Percentiles rank a stretch among this genome's conserved stretches.
Conservation (phyloP, 2,329 filamentous ascomycete species). For the Cryphonectria parasitica region DNA sequence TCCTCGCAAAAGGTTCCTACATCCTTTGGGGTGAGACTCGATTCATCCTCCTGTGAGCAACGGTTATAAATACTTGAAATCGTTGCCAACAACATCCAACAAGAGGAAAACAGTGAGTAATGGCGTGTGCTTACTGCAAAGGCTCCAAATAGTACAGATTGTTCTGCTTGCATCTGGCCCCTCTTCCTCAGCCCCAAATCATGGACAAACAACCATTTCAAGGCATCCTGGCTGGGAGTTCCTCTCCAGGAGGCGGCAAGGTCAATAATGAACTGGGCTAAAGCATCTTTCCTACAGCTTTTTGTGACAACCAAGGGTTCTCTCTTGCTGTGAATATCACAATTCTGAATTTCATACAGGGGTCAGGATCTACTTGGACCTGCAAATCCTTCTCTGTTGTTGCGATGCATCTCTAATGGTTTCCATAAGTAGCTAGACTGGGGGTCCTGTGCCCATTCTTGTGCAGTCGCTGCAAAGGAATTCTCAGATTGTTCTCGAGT, state of each 20-base stretch:
- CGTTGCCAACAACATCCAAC: neutral
- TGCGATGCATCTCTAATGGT: neutral
- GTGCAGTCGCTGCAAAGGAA: neutral
- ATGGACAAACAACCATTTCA: neutral
- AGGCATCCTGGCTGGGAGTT: neutral
- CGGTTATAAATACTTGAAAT: neutral
- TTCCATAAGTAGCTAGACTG: neutral
- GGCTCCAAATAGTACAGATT: neutral
- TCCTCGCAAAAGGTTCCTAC: neutral
- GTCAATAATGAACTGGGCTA: neutral
- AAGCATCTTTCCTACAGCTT: neutral
- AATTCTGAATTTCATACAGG: neutral
- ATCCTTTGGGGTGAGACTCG: neutral
- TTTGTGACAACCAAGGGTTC: neutral
- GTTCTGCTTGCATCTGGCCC: neutral
- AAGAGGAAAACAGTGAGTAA: neutral
- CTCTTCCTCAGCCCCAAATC: neutral
- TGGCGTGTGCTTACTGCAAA: constrained; percentile 1
- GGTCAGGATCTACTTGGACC: neutral
- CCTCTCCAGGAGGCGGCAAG: neutral
- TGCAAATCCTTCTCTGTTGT: neutral
- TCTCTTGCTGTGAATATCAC: neutral
- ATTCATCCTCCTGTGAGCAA: neutral
- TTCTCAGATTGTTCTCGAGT: neutral
- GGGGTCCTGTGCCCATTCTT: neutral